Evolutionary conservation across 495 filamentous ascomycete genomes (phyloP), one percentile per base, ranked within the genome.

Genomic region (Thermothielavioides terrestris): DNA sequence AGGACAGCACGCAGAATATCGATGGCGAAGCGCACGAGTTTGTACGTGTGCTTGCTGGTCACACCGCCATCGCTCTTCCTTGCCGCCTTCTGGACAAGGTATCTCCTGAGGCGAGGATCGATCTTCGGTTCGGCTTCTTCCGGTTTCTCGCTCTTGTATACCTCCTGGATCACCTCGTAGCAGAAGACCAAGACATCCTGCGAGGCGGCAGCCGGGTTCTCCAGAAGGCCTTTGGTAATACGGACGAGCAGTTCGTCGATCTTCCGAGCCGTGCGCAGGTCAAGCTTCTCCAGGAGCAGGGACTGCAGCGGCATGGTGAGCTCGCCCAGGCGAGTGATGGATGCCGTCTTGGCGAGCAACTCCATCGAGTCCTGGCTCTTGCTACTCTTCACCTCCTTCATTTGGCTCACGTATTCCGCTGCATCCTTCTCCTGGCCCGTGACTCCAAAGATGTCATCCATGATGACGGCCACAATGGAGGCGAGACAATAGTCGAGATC

Each of bases 331-430:
- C 81, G 78, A 28, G 65, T 71, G 28, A 95, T 70, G 10, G 88
- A 88, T 7, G 88, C 80, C 38, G 79, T 85, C 62, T 81, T 84
- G 20, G 92, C 84, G 46, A 97, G 74, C 46, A 97, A 73, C 59
- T 97, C 92, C 86, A 97, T 95, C 4, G 94, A 94, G 57, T 97
- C 92, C 56, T 85, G 94, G 60, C 89, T 95, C 70, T 95, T 97
- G 73, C 85, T 96, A 60, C 85, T 89, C 71, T 95, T 96, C 17
- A 97, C 84, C 69, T 99, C 92, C 67, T 88, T 94, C 86, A 94
- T 95, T 59, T 88, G 83, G 67, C 86, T 95, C 48, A 84, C 79
- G 61, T 99, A 99, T 36, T 89, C 92, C 55, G 91, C 89, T 0
- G 91, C 89, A 57, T 99, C 92, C 63, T 99, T 99, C 59, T 99